Percentiles rank a stretch among this genome's conserved stretches.
phyloP scores from a whole-genome alignment of 352 stramenopile genomes.

The Globisporangium polare region DNA sequence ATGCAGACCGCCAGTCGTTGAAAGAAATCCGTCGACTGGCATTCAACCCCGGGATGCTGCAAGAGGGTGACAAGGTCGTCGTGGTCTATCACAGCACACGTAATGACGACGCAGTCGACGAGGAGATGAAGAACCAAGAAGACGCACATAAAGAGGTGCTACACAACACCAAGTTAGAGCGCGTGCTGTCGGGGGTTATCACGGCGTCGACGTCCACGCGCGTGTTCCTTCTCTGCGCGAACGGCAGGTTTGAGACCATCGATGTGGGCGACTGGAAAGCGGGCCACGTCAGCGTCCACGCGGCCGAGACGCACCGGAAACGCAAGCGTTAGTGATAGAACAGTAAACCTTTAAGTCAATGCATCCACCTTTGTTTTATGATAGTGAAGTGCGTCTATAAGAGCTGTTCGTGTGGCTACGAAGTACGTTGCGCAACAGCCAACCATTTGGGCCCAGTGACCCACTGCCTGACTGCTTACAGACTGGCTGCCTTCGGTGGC shows the following conservation, averaged over 20 bases:
- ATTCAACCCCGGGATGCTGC: slow-evolving; percentile 46
- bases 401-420: background rate
- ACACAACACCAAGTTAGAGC: slow-evolving; percentile 1
- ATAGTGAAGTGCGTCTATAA: background rate
- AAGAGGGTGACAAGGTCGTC: slow-evolving; percentile 53
- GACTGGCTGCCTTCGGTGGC: slow-evolving; percentile 2
- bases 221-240: slow-evolving; percentile 38
- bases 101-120: too few relatives aligned
- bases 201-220: slow-evolving; percentile 38
- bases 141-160: background rate
- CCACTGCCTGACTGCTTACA: slow-evolving; percentile 11
- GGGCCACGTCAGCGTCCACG: slow-evolving; percentile 24
- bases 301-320: slow-evolving; percentile 11
- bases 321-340: background rate
- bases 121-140: background rate
- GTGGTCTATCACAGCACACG: slow-evolving; percentile 22
- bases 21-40: slow-evolving; percentile 18
- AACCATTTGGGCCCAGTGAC: too few relatives aligned
- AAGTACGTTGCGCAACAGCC: slow-evolving; percentile 8
- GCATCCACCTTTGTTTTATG: background rate
- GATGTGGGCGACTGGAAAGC: slow-evolving; percentile 39
- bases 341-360: background rate
- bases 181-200: slow-evolving; percentile 39
- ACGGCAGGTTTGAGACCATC: slow-evolving; percentile 39
- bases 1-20: slow-evolving; percentile 4